These are phyloP conservation scores for Quillaja saponaria DNA, from an alignment of 306 rosid species.

Conservation along the genomic window DNA sequence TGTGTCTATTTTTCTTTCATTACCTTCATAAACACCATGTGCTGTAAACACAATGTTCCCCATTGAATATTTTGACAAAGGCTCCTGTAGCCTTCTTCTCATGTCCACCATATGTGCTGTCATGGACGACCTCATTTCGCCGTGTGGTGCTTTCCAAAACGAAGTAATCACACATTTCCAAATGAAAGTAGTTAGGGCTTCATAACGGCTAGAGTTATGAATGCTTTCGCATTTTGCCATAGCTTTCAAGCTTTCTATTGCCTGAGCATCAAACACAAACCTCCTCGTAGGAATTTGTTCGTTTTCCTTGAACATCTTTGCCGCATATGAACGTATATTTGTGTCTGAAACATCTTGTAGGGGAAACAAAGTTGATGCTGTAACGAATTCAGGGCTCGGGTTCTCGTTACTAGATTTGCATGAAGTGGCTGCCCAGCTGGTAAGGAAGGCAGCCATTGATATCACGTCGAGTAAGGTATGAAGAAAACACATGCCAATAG, in stretches of 20 bases:
- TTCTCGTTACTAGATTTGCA: no score
- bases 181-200: slow-evolving; percentile 26
- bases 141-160: not conserved
- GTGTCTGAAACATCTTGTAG: slow-evolving; percentile 32
- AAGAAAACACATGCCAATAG: slow-evolving; percentile 41
- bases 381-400: slow-evolving; percentile 42
- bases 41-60: not conserved
- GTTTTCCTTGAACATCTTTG: slow-evolving; percentile 2
- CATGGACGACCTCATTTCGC: not conserved
- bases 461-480: slow-evolving; percentile 50
- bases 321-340: slow-evolving; percentile 25
- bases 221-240: slow-evolving; percentile 6
- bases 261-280: slow-evolving; percentile 28
- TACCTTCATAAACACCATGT: not conserved
- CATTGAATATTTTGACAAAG: no score
- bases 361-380: slow-evolving; percentile 36
- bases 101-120: slow-evolving; percentile 28
- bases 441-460: slow-evolving; percentile 31
- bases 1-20: not conserved
- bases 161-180: slow-evolving; percentile 27
- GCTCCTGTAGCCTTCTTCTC: slow-evolving; percentile 17
- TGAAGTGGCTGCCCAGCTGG: slow-evolving; percentile 40
- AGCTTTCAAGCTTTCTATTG: no score
- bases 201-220: slow-evolving; percentile 31
- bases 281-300: slow-evolving; percentile 19